Evolutionary conservation across 2,329 filamentous ascomycete genomes (phyloP), one percentile per base, ranked within the genome.

Genomic region (Fusarium sp.): DNA sequence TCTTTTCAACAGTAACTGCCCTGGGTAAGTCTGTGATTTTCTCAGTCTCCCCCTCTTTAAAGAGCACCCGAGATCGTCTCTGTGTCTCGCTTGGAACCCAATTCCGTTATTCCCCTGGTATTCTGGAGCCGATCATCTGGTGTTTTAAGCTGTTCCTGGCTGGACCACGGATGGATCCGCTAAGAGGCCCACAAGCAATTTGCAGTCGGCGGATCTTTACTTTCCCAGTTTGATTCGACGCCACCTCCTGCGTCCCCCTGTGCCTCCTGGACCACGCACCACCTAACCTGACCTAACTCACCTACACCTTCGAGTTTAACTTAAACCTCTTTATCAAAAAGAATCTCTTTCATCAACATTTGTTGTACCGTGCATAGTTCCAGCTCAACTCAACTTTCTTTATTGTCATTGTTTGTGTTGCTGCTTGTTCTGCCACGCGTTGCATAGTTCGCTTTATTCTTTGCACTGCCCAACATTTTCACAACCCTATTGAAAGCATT

Each of bases 171-270:
- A 57, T 61, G 54, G 70, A 63, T 69, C 69, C 67, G 57, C 72
- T 61, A 48, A 59, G 51, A 69, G 55, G 58, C 57, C 72, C 72
- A 74, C 72, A 71, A 31, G 69, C 69, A 74, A 74, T 74, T 74
- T 74, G 63, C 70, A 75, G 61, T 62, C 45, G 69, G 70, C 70
- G 70, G 72, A 74, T 74, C 72, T 69, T 74, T 65, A 70, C 72
- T 68, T 69, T 74, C 65, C 70, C 59, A 67, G 54, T 65, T 70
- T 72, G 67, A 70, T 69, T 69, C 71, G 69, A 71, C 73, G 73
- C 73, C 73, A 75, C 73, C 73, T 74, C 73, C 71, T 75, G 73
- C 73, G 67, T 65, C 69, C 67, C 61, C 71, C 69, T 74, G 69
- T 65, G 61, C 58, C 62, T 74, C 63, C 66, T 67, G 55, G 61